Conservation (phyloP, 495 filamentous ascomycete genomes). For the Rusavskia elegans region DNA sequence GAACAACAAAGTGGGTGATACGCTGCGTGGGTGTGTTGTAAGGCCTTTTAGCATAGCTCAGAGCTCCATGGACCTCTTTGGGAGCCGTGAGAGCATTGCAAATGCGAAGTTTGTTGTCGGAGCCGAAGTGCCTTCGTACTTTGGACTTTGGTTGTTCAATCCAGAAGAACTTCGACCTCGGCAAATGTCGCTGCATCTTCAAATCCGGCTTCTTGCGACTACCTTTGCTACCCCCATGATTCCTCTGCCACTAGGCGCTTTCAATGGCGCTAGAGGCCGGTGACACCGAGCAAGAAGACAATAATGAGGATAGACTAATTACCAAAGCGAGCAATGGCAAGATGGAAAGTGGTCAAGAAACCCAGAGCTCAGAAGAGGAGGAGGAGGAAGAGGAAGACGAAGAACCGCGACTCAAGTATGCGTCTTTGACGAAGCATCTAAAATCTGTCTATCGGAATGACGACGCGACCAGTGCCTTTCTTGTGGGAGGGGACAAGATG, state of each 20-base stretch:
- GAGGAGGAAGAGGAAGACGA: constrained; percentile 85
- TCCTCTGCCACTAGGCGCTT: background rate
- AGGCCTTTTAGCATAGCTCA: background rate
- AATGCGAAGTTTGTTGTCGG: background rate
- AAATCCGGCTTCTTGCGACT: background rate
- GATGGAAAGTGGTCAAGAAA: constrained; percentile 24
- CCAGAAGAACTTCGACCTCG: background rate
- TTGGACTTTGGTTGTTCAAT: too few relatives aligned
- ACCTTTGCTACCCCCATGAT: background rate
- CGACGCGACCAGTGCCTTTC: constrained; percentile 79
- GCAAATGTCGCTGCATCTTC: background rate
- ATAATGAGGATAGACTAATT: constrained; percentile 10
- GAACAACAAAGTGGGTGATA: background rate
- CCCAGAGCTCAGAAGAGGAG: constrained; percentile 35
- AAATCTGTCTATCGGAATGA: constrained; percentile 78
- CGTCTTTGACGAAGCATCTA: constrained; percentile 63
- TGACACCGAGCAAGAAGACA: constrained; percentile 10
- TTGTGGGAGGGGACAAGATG: constrained; percentile 93
- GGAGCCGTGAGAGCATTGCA: too few relatives aligned
- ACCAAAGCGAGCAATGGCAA: constrained; percentile 18
- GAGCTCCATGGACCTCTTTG: background rate
- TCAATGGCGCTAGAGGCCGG: constrained; percentile 14
- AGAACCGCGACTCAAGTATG: constrained; percentile 91
- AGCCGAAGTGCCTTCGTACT: too few relatives aligned
- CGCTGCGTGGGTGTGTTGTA: background rate